phyloP scores from a whole-genome alignment of 1,284 basidiomycete species.

The Salmacisia buchloeana region DNA sequence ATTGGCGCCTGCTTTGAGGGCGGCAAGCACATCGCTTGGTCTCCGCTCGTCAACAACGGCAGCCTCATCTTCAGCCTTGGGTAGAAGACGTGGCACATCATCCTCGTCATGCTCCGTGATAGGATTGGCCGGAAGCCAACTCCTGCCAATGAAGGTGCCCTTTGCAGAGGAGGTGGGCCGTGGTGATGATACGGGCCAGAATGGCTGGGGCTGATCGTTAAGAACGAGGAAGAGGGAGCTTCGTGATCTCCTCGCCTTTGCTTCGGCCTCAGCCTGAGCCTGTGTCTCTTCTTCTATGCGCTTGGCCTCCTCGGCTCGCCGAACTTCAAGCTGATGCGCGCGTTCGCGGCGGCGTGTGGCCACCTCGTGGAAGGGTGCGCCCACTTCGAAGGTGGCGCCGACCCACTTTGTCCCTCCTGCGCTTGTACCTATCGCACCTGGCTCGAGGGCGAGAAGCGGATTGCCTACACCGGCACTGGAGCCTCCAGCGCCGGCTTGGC shows the following conservation, averaged over 20 bases:
- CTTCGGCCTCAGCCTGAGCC: not conserved
- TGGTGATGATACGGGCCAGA: not conserved
- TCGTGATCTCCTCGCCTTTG: not conserved
- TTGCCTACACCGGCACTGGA: not conserved
- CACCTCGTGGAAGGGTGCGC: constrained; percentile 35
- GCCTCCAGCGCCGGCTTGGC: no score
- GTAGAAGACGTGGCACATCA: not conserved
- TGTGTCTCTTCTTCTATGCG: not conserved
- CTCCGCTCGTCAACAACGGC: not conserved
- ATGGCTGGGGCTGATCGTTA: constrained; percentile 5
- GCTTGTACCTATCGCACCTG: constrained; percentile 38
- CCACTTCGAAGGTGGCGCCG: constrained; percentile 41
- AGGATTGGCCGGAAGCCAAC: not conserved
- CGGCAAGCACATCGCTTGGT: constrained; percentile 3
- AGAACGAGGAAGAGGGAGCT: not conserved
- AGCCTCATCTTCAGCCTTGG: not conserved
- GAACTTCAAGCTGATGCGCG: constrained; percentile 1
- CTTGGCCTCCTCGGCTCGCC: constrained; percentile 11
- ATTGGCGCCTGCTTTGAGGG: not conserved
- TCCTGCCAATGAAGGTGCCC: not conserved
- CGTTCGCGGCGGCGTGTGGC: constrained; percentile 19
- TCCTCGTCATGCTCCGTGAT: not conserved
- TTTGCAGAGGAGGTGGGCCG: not conserved
- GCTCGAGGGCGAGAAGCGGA: constrained; percentile 7
- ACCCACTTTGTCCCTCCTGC: constrained; percentile 45